Conservation (phyloP, 2,329 filamentous ascomycete genomes). For the Emmonsia crescens region DNA sequence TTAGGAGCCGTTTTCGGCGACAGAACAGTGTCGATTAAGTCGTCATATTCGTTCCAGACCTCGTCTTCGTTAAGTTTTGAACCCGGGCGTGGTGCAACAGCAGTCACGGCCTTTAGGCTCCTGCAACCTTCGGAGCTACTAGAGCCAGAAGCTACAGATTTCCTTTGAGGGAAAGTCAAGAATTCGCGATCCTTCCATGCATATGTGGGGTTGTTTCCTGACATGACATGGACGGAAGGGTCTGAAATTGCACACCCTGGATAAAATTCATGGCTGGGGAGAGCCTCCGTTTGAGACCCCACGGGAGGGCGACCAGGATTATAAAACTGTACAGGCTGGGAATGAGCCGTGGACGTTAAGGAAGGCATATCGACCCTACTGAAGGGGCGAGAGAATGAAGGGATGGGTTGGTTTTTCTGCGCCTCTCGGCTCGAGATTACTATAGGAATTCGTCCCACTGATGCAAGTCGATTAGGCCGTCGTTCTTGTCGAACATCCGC, state of each 20-base stretch:
- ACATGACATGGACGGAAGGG: conserved; percentile 17
- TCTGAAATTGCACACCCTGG: conserved; percentile 20
- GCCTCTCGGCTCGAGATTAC: conserved; percentile 58
- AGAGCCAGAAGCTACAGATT: conserved; percentile 57
- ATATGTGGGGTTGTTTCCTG: conserved; percentile 24
- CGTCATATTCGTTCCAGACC: conserved; percentile 89
- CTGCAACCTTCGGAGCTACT: conserved; percentile 47
- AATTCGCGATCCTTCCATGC: conserved; percentile 49
- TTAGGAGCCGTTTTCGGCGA: conserved; percentile 32
- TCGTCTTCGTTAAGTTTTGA: conserved; percentile 68
- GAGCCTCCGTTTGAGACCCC: conserved; percentile 15
- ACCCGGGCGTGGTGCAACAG: conserved; percentile 51
- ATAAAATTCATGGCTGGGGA: conserved; percentile 18
- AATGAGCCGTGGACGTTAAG: conserved; percentile 21
- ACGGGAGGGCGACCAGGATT: conserved; percentile 16
- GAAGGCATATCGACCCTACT: conserved; percentile 38
- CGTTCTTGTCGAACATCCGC: conserved; percentile 15
- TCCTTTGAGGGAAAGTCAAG: conserved; percentile 61
- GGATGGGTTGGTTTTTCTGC: conserved; percentile 55
- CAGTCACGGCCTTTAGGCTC: conserved; percentile 53
- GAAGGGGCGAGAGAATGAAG: conserved; percentile 81
- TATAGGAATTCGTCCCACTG: conserved; percentile 76
- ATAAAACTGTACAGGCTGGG: conserved; percentile 17
- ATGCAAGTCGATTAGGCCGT: conserved; percentile 57
- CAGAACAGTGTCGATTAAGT: conserved; percentile 64